phyloP scores from a whole-genome alignment of 352 stramenopile species.

The Thalassiosira mediterranea region DNA sequence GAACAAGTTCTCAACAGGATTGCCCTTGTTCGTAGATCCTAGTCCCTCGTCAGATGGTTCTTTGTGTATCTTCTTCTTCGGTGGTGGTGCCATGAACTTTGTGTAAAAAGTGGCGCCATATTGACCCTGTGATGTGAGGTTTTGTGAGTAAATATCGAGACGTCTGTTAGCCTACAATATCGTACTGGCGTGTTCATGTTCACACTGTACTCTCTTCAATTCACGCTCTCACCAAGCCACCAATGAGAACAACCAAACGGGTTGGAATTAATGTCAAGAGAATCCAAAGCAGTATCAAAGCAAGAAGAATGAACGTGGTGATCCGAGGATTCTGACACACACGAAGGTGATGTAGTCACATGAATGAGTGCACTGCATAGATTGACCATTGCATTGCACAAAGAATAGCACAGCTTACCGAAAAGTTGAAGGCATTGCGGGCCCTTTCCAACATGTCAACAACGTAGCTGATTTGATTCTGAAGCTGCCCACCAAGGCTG shows the following conservation, averaged over 20 bases:
- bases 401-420: slow-evolving; percentile 64
- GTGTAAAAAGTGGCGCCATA: slow-evolving; percentile 65
- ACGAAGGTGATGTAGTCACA: too few relatives aligned
- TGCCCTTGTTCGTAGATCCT: slow-evolving; percentile 27
- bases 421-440: slow-evolving; percentile 82
- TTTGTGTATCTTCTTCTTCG: slow-evolving; percentile 17
- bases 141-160: too few relatives aligned
- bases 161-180: too few relatives aligned
- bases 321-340: slow-evolving; percentile 79
- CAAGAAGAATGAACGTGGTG: slow-evolving; percentile 66
- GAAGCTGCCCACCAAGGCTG: slow-evolving; percentile 61
- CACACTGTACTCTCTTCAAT: too few relatives aligned
- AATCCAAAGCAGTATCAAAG: slow-evolving; percentile 59
- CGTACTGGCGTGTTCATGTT: too few relatives aligned
- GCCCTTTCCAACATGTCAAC: slow-evolving; percentile 75
- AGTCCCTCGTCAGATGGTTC: slow-evolving; percentile 28
- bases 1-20: slow-evolving; percentile 70
- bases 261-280: slow-evolving; percentile 71
- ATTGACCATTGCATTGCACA: too few relatives aligned
- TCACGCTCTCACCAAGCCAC: slow-evolving; percentile 58
- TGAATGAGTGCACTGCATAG: too few relatives aligned
- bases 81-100: slow-evolving; percentile 40
- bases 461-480: slow-evolving; percentile 70
- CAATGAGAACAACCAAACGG: slow-evolving; percentile 61
- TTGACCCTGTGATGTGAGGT: too few relatives aligned